Base-by-base conservation (phyloP, 768 basidiomycete species). In the Grammothele lineata region DNA sequence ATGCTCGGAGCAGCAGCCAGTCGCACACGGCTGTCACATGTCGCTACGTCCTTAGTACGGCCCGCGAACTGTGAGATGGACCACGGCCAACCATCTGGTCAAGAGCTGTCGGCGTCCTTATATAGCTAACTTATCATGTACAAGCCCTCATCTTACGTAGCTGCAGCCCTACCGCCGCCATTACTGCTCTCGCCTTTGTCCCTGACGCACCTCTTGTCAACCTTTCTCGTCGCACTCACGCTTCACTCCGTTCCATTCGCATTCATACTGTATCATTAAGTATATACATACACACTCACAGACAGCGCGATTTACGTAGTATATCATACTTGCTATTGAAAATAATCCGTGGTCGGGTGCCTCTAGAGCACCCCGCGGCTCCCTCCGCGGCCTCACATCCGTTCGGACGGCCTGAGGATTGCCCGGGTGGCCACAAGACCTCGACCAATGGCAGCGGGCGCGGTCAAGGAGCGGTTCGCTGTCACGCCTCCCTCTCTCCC, bases 241-340 rank as follows among this genome's bases (percentile, higher is more conserved):
- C 21, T 22, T 43, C n/a, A 17, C 22, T 23, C 19, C 40, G n/a
- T 34, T 22, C 22, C 40, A 17, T 40, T 19, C 15, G 4, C 42
- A 43, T 43, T 26, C 41, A 46, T 40, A 39, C 35, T 53, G 51
- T 53, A 53, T 53, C 51, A 53, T 25, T 48, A 53, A 40, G 51
- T 45, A 53, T 42, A 43, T 52, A 53, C 51, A 48, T 47, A 10
- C 40, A 41, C 27, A n/a, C n/a, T 30, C 27, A 12, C 43, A 37
- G 23, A 33, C 45, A 38, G 33, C 35, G 32, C 24, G 24, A 32
- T 47, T 36, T 48, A 53, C 18, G 51, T 53, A 53, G 46, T 40
- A 47, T 47, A 45, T 47, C 40, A 43, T 41, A 40, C 26, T 35
- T 27, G 33, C 23, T 47, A 43, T 47, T 40, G 42, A 40, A 47